phyloP scores from a whole-genome alignment of 2,329 filamentous ascomycete species.

The Diaporthe citriasiana region DNA sequence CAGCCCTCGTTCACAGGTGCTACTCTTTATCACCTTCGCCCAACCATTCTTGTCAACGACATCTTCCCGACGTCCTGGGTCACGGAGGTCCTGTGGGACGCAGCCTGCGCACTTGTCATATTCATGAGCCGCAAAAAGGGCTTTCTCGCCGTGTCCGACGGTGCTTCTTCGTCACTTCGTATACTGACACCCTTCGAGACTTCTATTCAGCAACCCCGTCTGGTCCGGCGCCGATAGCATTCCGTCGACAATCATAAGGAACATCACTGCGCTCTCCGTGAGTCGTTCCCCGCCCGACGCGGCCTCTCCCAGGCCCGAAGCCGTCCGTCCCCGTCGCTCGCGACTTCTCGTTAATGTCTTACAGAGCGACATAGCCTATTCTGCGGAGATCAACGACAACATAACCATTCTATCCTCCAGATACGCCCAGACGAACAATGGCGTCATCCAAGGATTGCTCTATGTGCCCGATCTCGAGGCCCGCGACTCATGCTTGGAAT shows the following conservation, averaged over 20 bases:
- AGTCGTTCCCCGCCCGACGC: slow-evolving; percentile 47
- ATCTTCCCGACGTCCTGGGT: slow-evolving; percentile 3
- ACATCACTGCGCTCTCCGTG: slow-evolving; percentile 70
- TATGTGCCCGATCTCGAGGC: slow-evolving; percentile 81
- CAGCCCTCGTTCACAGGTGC: neutral
- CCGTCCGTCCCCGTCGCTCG: neutral
- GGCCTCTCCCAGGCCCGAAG: neutral
- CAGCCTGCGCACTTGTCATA: too few relatives aligned
- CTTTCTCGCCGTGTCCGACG: neutral
- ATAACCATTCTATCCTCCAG: slow-evolving; percentile 83
- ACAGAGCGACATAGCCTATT: slow-evolving; percentile 64
- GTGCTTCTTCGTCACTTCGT: slow-evolving; percentile 43
- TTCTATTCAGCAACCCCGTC: slow-evolving; percentile 72
- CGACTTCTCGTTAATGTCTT: slow-evolving; percentile 31
- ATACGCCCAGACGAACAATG: slow-evolving; percentile 70
- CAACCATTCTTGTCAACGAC: neutral
- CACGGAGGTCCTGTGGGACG: neutral
- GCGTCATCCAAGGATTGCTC: slow-evolving; percentile 81
- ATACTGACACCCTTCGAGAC: slow-evolving; percentile 53
- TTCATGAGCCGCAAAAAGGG: neutral
- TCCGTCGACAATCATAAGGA: slow-evolving; percentile 68
- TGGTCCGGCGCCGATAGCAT: slow-evolving; percentile 65
- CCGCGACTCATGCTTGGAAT: slow-evolving; percentile 72
- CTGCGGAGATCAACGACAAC: slow-evolving; percentile 66
- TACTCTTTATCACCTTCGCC: neutral